phyloP scores from a whole-genome alignment of 768 basidiomycete genomes.

The Pisolithus sp. region DNA sequence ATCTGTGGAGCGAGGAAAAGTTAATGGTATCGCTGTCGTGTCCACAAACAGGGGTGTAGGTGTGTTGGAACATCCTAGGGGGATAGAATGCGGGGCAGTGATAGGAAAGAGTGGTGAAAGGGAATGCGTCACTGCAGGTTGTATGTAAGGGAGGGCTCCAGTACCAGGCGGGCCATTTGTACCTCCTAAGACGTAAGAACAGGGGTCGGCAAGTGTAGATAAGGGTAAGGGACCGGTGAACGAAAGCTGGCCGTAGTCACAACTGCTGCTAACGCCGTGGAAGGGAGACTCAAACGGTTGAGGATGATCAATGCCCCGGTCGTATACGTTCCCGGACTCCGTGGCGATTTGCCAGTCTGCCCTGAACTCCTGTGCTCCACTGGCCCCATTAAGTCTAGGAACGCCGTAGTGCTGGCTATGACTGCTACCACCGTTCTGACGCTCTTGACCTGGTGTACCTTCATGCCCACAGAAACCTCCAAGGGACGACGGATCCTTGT shows the following conservation, averaged over 20 bases:
- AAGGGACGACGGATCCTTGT: conserved; percentile 7
- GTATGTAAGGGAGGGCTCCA: neutral
- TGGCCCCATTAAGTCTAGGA: neutral
- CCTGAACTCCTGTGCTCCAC: neutral
- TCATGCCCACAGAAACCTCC: conserved; percentile 5
- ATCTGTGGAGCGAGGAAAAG: neutral
- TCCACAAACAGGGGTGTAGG: neutral
- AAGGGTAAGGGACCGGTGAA: neutral
- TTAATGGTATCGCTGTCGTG: neutral
- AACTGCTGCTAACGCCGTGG: neutral
- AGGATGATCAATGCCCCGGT: neutral
- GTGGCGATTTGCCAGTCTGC: neutral
- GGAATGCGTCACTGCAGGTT: neutral
- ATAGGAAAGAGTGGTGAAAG: neutral
- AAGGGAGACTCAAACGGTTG: neutral
- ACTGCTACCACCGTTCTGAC: neutral
- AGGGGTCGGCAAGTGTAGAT: neutral
- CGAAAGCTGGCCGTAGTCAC: neutral
- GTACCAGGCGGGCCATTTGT: no score
- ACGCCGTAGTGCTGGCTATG: neutral
- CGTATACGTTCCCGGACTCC: neutral
- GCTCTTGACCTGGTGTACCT: neutral
- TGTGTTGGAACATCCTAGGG: neutral
- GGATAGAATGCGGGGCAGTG: neutral
- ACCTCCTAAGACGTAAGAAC: neutral